phyloP scores from a whole-genome alignment of 306 rosid genomes.

The cucumber (Cucumis sativus) region Cucumber_9930_V3 NC_026657.2:39007001-39007500 shows the following conservation, averaged over 20 bases:
- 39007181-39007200: background rate
- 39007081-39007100: background rate
- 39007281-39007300: background rate
- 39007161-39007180: background rate
- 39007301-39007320: background rate
- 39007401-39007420: too few species aligned
- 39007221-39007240: background rate
- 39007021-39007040: background rate
- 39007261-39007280: background rate
- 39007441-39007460: too few species aligned
- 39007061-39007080: background rate
- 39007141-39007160: background rate
- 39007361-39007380: too few species aligned
- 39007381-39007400: too few species aligned
- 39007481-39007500: too few species aligned
- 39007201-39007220: background rate
- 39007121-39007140: background rate
- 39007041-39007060: background rate
- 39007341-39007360: too few species aligned
- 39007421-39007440: too few species aligned
- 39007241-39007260: background rate
- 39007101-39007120: background rate
- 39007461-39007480: too few species aligned
- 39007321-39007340: too few species aligned
- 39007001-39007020: background rate